Evolutionary conservation across 2,329 filamentous ascomycete species (phyloP).

Genomic region (Elsinoe arachidis): DNA sequence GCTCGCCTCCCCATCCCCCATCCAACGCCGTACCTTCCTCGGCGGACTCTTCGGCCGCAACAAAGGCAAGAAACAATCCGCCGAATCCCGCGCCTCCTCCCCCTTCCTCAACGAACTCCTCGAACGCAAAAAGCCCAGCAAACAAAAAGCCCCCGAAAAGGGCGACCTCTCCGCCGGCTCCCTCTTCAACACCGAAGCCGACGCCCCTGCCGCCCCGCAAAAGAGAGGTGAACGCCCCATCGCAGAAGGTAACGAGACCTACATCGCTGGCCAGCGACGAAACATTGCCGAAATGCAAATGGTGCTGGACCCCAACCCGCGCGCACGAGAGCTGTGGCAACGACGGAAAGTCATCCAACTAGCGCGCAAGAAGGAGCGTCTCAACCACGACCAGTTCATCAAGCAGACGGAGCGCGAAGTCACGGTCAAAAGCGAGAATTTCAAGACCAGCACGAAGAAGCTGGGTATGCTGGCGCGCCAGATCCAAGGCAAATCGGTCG

Average conservation of each 20-base stretch:
- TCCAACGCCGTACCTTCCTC: constrained; percentile 18
- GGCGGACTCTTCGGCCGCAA: constrained; percentile 17
- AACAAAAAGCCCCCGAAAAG: constrained; percentile 19
- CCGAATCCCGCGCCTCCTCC: constrained; percentile 26
- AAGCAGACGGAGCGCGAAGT: constrained; percentile 55
- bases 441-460: constrained; percentile 89
- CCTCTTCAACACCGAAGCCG: constrained; percentile 41
- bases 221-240: constrained; percentile 16
- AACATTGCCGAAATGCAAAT: constrained; percentile 50
- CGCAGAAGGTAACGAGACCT: constrained; percentile 10
- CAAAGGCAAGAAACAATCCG: constrained; percentile 15
- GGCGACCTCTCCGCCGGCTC: constrained; percentile 42
- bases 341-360: constrained; percentile 74
- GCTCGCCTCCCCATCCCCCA: constrained; percentile 12
- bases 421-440: constrained; percentile 55
- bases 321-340: constrained; percentile 64
- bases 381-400: constrained; percentile 59
- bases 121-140: constrained; percentile 25
- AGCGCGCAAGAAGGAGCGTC: constrained; percentile 57
- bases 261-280: constrained; percentile 22
- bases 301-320: constrained; percentile 66
- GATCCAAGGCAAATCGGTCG: constrained; percentile 85
- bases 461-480: constrained; percentile 76
- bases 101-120: constrained; percentile 57
- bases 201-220: constrained; percentile 21